Evolutionary conservation across 257 asterid genomes (phyloP), one percentile per base, ranked within the genome.

Genomic region (Ajuga chamaepitys): DNA sequence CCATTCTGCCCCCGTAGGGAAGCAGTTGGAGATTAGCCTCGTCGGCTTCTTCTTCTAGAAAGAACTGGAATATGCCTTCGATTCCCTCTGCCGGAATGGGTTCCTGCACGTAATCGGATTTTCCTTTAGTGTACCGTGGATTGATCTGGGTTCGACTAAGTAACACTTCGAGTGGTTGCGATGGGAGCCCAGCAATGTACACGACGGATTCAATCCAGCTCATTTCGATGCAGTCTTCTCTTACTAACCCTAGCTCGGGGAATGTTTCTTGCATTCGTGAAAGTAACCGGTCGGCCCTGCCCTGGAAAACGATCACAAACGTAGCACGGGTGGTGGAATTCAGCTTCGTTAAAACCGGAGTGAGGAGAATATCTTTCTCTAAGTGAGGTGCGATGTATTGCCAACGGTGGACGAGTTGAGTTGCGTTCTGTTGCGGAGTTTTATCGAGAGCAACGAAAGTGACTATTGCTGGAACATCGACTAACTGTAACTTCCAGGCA

Each of bases 1-100:
- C 44, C 76, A 71, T 70, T 21, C 47, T 61, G 14, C 52, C 75
- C 4, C 75, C 75, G 8, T 62, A 71, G 3, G 75, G 59, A 4
- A 10, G 14, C 11, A 52, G 37, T 8, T 22, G 37, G 0, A 13
- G 0, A 24, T 18, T 0, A 25, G 59, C 59, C 59, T 5, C 11
- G 1, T 25, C 37, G 1, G 58, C 35, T 4, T 53, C 37, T 13
- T 37, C 37, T 6, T 53, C 59, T 4, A 13, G 0, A 0, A 53
- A 25, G 20, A 53, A 32, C 7, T 11, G 13, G 4, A 11, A 5
- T 0, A 53, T 25, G 37, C 38, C 59, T 26, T 25, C 34, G 0
- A 53, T 0, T 32, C 21, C 59, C 12, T 9, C 2, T 6, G 12
- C 59, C 5, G 59, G 58, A 11, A 51, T 24, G 1, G 58, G 58